These are phyloP conservation scores for Caloboletus firmus DNA, from an alignment of 1,284 basidiomycete genomes.

Conservation along the genomic window DNA sequence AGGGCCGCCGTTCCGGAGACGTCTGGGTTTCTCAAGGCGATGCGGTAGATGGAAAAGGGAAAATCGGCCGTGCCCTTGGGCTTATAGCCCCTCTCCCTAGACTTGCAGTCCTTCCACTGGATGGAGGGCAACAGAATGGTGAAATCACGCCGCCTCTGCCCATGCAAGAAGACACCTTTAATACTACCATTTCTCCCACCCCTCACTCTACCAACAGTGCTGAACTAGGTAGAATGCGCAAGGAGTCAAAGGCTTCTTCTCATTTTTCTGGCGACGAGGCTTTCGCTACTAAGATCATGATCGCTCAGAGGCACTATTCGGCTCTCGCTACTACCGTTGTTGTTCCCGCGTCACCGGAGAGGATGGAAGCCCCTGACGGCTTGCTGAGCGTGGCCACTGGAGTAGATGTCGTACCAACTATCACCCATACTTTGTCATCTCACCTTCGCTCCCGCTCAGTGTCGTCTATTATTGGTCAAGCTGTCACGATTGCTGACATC, in stretches of 20 bases:
- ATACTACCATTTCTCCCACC: slow-evolving; percentile 43
- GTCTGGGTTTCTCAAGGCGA: slow-evolving; percentile 69
- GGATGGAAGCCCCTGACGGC: slow-evolving; percentile 30
- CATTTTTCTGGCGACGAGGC: slow-evolving; percentile 53
- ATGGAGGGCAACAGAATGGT: slow-evolving; percentile 41
- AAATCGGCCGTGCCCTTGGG: slow-evolving; percentile 55
- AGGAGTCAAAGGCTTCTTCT: slow-evolving; percentile 55
- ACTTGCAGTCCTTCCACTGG: slow-evolving; percentile 61
- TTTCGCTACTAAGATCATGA: slow-evolving; percentile 57
- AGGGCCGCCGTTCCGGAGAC: slow-evolving; percentile 66
- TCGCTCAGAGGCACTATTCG: slow-evolving; percentile 68
- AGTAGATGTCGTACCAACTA: slow-evolving; percentile 30
- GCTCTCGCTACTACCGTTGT: slow-evolving; percentile 61
- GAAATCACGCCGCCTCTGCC: slow-evolving; percentile 48
- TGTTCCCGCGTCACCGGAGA: slow-evolving; percentile 49
- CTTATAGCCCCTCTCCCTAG: slow-evolving; percentile 62
- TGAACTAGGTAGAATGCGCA: slow-evolving; percentile 53
- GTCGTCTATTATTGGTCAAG: slow-evolving; percentile 48
- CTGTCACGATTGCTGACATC: slow-evolving; percentile 38
- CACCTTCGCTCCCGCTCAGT: slow-evolving; percentile 45
- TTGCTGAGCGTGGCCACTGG: slow-evolving; percentile 40
- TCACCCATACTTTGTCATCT: slow-evolving; percentile 36
- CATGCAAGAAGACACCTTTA: slow-evolving; percentile 40
- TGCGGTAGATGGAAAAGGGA: slow-evolving; percentile 61
- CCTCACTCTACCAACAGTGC: slow-evolving; percentile 54